Evolutionary conservation across 2,329 filamentous ascomycete genomes (phyloP).

Genomic region (Trichoderma sp.): DNA sequence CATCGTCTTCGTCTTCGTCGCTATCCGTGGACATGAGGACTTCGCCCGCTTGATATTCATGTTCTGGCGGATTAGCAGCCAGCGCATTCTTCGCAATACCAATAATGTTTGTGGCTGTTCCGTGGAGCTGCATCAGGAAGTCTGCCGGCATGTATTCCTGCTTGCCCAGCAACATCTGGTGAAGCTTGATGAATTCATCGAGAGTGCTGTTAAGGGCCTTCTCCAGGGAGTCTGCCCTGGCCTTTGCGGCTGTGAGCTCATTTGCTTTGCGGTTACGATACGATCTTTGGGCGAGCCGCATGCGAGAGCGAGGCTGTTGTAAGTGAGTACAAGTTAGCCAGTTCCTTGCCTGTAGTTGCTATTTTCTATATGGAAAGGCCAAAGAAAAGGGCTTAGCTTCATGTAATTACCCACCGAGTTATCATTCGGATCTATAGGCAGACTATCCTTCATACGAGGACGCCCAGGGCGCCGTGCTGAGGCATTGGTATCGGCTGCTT

Average conservation of each 20-base stretch:
- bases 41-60: not conserved
- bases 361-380: not conserved
- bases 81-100: not conserved
- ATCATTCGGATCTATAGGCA: slow-evolving; percentile 16
- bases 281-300: slow-evolving; percentile 23
- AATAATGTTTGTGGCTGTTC: slow-evolving; percentile 22
- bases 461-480: slow-evolving; percentile 16
- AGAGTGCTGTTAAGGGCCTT: slow-evolving; percentile 18
- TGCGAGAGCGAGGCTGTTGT: slow-evolving; percentile 6
- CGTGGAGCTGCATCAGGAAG: slow-evolving; percentile 19
- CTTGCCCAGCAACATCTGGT: slow-evolving; percentile 1
- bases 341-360: not conserved
- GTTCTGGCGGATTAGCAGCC: not conserved
- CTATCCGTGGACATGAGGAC: not conserved
- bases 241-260: slow-evolving; percentile 10
- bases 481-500: not conserved
- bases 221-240: slow-evolving; percentile 3
- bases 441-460: slow-evolving; percentile 21
- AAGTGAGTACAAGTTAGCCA: not conserved
- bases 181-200: slow-evolving; percentile 15
- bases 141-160: slow-evolving; percentile 9
- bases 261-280: slow-evolving; percentile 23
- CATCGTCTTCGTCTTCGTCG: not conserved
- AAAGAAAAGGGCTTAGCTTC: not conserved
- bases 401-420: slow-evolving; percentile 8